Base-by-base conservation (phyloP, 768 basidiomycete species). In the Chalciporus piperatus region DNA sequence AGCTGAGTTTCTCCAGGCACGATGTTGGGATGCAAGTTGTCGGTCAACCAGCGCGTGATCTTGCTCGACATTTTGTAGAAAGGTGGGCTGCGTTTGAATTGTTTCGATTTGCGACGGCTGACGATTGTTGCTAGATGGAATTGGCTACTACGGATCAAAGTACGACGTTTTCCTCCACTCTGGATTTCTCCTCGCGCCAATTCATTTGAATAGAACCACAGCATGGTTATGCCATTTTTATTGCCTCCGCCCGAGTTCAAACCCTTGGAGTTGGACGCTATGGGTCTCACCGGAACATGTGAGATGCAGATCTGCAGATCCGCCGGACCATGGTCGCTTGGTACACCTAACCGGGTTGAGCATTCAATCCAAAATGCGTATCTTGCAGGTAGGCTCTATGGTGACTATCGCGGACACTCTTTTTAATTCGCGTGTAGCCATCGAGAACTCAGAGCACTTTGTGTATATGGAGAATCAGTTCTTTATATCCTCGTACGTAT, bases 401-500 rank as follows among this genome's bases (percentile, higher is more conserved):
- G 23, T 12, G 45, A 0, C 19, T 44, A 38, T 25, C 33, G 10
- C 27, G 10, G 7, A 6, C 12, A 17, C 13, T 0, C 12, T 13
- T 19, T 6, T 49, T 64, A 16, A 64, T 12, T 14, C 3, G 13
- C 9, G 50, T 47, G 45, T 55, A 94, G 92, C 92, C 10, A 97
- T 97, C 48, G 86, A 95, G 63, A 74, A 89, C 62, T 95, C 93
- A 22, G 93, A 98, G 59, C 93, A 97, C 64, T 99, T 98, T 64
- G 90, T 99, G 30, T 99, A 99, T 72, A 97, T 99, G 56, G 96
- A 98, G 66, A 93, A 94, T 59, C 91, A 93, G 65, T 93, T 92
- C 63, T 92, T 93, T 69, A 89, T 93, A 56, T 85, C 89, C 1
- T 91, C 89, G 90, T 92, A 68, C 65, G 88, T 55, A 45, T 38